Percentiles rank a stretch among this genome's conserved stretches.
These are phyloP conservation scores for Lepidium sativum DNA, from an alignment of 345 rosid species.

Conservation along the genomic window DNA sequence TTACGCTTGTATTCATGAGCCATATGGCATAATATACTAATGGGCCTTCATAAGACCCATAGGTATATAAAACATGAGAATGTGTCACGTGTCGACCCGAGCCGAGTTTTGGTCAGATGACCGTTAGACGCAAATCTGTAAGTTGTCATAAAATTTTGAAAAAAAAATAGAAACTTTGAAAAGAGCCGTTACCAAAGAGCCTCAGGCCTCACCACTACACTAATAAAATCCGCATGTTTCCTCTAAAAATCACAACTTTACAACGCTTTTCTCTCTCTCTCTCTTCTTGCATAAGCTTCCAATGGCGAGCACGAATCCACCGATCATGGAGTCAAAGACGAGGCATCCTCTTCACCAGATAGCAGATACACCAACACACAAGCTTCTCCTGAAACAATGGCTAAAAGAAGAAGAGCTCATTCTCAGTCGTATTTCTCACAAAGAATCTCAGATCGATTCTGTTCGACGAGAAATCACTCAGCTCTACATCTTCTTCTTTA, in stretches of 20 bases:
- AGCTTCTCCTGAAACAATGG: conserved; percentile 94
- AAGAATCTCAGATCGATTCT: conserved; percentile 80
- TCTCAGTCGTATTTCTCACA: conserved; percentile 57
- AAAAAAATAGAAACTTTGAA: neutral
- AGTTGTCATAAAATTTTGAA: neutral
- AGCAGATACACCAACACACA: conserved; percentile 84
- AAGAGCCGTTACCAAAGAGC: conserved; percentile 28
- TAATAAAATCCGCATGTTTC: neutral
- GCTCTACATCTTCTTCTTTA: conserved; percentile 80
- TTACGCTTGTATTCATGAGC: neutral
- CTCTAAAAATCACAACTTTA: conserved; percentile 2
- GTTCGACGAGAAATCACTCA: conserved; percentile 65
- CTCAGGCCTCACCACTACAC: neutral
- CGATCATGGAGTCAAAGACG: conserved; percentile 46
- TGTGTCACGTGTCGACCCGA: neutral
- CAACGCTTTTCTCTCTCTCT: conserved; percentile 11
- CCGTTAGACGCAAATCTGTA: conserved; percentile 11
- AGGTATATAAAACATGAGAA: too few species aligned
- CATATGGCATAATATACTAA: neutral
- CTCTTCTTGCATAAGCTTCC: neutral
- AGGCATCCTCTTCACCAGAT: conserved; percentile 87
- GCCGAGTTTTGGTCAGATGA: neutral
- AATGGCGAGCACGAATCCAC: conserved; percentile 40
- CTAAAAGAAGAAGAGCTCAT: conserved; percentile 85
- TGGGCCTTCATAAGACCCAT: neutral